Evolutionary conservation across 768 basidiomycete genomes (phyloP), one percentile per base, ranked within the genome.

Genomic region (Cystofilobasidium macerans): DNA sequence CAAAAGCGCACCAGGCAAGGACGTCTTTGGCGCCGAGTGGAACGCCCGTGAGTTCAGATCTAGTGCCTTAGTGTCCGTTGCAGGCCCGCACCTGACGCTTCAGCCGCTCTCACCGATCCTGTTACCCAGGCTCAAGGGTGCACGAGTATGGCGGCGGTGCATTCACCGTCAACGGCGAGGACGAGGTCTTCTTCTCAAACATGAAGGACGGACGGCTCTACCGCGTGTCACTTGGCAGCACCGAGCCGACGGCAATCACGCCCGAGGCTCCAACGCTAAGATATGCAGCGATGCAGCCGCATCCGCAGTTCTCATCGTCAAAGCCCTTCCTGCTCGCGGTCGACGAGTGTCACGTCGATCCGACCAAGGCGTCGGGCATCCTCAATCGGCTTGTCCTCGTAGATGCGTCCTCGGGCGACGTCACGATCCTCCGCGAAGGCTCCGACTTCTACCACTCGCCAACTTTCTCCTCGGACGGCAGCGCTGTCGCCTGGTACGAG

Each of bases 121-220:
- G 4, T n/a, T 22, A 9, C 5, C 30, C 58, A 66, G 65, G 71
- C 3, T 62, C 70, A 0, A 73, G 78, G 20, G 85, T 87, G 3
- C 82, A 86, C 30, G 86, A 87, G 72, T 87, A 87, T 61, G 86
- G 87, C 0, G 87, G 87, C 16, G 82, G 79, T 2, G 76, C 84
- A 1, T 83, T 83, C 1, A 78, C 81, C 24, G 82, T 82, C 0
- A 38, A 60, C 0, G 18, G 28, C 2, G 59, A 61, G 12, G 75
- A 81, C 65, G 77, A 77, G 45, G 75, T 82, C 11, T 84, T 84
- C 75, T 88, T 86, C 73, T 84, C 85, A 4, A 77, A 85, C 72
- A 75, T 79, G 35, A 62, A 61, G 16, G 83, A 85, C 72, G 80
- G 80, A 1, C 77, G 82, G 14, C 77, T 86, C 0, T 87, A 85